phyloP scores from a whole-genome alignment of 768 basidiomycete species.

The Lactifluus subvellereus region DNA sequence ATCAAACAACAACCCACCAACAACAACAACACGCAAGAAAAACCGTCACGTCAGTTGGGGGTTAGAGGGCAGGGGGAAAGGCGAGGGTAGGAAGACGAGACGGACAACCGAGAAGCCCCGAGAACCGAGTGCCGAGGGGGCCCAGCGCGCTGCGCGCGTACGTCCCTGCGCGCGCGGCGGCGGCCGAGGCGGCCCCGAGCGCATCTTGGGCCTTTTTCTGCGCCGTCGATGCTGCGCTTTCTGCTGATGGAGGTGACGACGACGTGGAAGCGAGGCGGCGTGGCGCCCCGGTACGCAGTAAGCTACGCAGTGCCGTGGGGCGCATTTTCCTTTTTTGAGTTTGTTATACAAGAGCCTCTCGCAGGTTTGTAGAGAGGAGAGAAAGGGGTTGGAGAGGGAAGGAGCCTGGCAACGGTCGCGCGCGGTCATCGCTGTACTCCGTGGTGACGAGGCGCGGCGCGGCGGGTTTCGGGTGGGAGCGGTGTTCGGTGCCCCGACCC shows the following conservation, averaged over 20 bases:
- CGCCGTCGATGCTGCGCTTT: slow-evolving; percentile 32
- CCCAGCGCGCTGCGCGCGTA: too few relatives aligned
- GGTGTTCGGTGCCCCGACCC: neutral
- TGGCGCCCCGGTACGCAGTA: slow-evolving; percentile 5
- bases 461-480: neutral
- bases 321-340: neutral
- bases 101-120: slow-evolving; percentile 50
- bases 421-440: neutral
- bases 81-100: slow-evolving; percentile 8
- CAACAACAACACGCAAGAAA: too few relatives aligned
- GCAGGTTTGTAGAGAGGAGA: neutral
- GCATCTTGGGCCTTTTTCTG: too few relatives aligned
- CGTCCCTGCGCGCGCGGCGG: too few relatives aligned
- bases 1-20: neutral
- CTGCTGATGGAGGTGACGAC: neutral
- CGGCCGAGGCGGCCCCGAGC: too few relatives aligned
- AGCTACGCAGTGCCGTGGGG: neutral
- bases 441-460: neutral
- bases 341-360: neutral
- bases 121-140: too few relatives aligned
- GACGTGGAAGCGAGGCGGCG: slow-evolving; percentile 10
- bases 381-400: neutral
- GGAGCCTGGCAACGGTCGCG: neutral
- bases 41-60: neutral
- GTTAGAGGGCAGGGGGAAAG: neutral